These are phyloP conservation scores for Yarrowia bubula DNA, from an alignment of 805 yeast species.

Conservation along the genomic window DNA sequence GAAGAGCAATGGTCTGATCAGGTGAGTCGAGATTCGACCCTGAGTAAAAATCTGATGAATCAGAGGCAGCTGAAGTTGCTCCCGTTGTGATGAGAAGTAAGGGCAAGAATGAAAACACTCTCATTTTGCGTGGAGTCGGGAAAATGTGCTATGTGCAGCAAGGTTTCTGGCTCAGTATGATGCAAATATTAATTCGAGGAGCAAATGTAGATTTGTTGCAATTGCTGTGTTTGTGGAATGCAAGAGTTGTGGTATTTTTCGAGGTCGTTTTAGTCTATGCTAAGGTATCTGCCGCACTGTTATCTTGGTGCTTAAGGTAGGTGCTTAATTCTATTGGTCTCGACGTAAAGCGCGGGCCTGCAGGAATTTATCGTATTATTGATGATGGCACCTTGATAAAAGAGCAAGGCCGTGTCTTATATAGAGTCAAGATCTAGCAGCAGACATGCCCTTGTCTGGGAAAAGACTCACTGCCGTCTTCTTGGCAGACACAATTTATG, in stretches of 20 bases:
- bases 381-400: no score
- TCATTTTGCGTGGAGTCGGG: background rate
- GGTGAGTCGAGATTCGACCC: background rate
- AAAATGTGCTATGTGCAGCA: background rate
- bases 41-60: background rate
- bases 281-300: slow-evolving; percentile 2
- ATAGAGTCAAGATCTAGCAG: slow-evolving; percentile 1
- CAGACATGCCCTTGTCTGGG: background rate
- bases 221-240: background rate
- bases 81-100: background rate
- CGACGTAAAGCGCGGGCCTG: background rate
- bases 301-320: background rate
- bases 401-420: background rate
- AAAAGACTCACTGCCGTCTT: background rate
- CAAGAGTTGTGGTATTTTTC: background rate
- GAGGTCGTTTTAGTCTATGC: slow-evolving; percentile 3
- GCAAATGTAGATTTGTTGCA: background rate
- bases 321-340: background rate
- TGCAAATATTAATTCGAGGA: background rate
- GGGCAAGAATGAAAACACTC: background rate
- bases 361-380: background rate
- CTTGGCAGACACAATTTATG: slow-evolving; percentile 2
- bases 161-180: background rate
- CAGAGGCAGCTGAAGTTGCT: background rate
- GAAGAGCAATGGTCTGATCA: background rate